phyloP scores from a whole-genome alignment of 1,284 basidiomycete genomes.

The Austropuccinia psidii region DNA sequence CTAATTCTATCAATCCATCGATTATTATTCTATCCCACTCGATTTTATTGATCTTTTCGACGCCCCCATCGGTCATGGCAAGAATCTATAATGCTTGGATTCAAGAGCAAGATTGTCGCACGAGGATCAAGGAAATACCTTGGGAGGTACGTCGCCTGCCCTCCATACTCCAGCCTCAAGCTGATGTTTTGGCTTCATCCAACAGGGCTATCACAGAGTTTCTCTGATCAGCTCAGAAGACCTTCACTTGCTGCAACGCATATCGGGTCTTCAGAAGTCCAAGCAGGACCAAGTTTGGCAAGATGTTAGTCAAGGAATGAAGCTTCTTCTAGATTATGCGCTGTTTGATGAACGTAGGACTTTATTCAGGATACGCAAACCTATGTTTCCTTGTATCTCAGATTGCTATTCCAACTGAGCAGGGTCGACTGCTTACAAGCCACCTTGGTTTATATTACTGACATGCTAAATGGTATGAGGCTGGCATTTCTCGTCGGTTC shows the following conservation, averaged over 20 bases:
- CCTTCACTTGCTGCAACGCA: conserved; percentile 78
- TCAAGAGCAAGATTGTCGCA: conserved; percentile 76
- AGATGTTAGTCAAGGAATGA: conserved; percentile 7
- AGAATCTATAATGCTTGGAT: conserved; percentile 71
- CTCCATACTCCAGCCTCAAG: not conserved
- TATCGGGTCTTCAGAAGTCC: conserved; percentile 50
- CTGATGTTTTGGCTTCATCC: not conserved
- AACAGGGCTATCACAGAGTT: conserved; percentile 80
- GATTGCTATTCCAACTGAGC: conserved; percentile 83
- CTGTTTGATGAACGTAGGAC: not conserved
- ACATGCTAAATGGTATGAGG: conserved; percentile 64
- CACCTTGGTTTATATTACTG: conserved; percentile 80
- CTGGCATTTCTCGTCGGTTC: not conserved
- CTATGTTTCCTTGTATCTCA: conserved; percentile 83
- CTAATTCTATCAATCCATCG: too few species aligned
- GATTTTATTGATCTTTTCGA: too few species aligned
- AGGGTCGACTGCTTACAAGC: conserved; percentile 89
- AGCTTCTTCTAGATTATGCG: not conserved
- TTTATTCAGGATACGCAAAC: conserved; percentile 55
- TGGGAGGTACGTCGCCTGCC: conserved; percentile 59
- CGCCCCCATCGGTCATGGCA: too few species aligned
- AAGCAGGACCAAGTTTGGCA: conserved; percentile 22
- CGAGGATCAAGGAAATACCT: conserved; percentile 79
- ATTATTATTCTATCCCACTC: too few species aligned
- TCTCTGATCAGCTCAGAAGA: conserved; percentile 82